Evolutionary conservation across 108 stramenopile genomes (phyloP), one percentile per base, ranked within the genome.

Genomic region (Cyclotella baltica): DNA sequence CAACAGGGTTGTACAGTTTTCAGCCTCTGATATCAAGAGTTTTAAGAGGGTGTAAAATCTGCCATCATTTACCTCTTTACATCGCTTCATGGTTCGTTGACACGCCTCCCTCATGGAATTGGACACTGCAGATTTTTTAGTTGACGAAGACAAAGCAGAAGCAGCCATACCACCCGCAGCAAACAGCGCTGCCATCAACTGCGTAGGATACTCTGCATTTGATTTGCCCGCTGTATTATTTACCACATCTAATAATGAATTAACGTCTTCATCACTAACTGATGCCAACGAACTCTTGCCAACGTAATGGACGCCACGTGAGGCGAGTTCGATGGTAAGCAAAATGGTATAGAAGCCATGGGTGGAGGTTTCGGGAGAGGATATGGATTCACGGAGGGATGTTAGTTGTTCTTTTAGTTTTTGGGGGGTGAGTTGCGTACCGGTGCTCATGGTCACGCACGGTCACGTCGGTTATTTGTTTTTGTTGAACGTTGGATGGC

Each of bases 61-160:
- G 11, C 70, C 73, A 70, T 84, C 83, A 9, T 65, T 40, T 0
- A 84, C 83, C 18, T 84, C 78, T 16, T 15, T 36, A 70, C 83
- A 84, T 75, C 83, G 53, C 31, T 81, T 47, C 67, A 59, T 18
- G n/a, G 80, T 36, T 30, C 35, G 38, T 3, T 33, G 19, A 15
- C 33, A 58, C 9, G 37, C 67, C 27, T 67, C 36, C 15, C 38
- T 28, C 4, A 65, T 43, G 19, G 20, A n/a, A 68, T 37, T 30
- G 16, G 9, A 29, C 9, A 31, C 28, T 2, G 2, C 4, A 50
- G 1, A 8, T 3, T 27, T 5, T 16, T 51, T 33, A 30, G 29
- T 68, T 0, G 2, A 1, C 0, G 67, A 4, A 53, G 51, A 34
- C 35, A 46, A 76, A 19, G 67, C 47, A 15, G 59, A 35, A 16